Conservation (phyloP, 179 eudicot species). For the Beta lomatogona region DNA sequence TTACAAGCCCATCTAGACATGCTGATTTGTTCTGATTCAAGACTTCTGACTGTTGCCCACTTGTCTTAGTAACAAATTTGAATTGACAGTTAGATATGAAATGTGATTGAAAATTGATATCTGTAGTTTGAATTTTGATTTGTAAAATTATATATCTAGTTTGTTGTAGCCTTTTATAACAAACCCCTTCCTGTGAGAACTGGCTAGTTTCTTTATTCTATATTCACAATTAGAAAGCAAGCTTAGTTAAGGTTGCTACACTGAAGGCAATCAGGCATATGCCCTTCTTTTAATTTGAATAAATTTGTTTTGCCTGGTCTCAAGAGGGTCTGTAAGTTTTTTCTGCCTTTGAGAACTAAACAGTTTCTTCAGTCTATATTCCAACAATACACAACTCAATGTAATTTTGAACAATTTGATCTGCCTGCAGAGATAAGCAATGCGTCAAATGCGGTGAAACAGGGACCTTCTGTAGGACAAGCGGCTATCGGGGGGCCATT, state of each 20-base stretch:
- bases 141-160: background rate
- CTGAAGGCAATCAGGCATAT: background rate
- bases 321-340: background rate
- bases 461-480: slow-evolving; percentile 94
- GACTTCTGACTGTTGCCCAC: background rate
- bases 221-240: background rate
- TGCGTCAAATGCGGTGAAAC: slow-evolving; percentile 71
- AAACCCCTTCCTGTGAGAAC: too few relatives aligned
- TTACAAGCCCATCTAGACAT: background rate
- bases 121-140: background rate
- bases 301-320: background rate
- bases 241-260: background rate
- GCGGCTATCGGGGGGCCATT: slow-evolving; percentile 97
- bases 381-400: background rate
- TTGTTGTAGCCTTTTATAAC: background rate
- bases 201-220: too few relatives aligned
- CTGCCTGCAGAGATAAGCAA: slow-evolving; percentile 58
- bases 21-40: background rate
- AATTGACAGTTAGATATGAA: background rate
- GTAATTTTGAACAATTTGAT: slow-evolving; percentile 4
- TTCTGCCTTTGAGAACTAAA: background rate
- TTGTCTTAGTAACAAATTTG: background rate
- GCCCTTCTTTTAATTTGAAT: background rate
- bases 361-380: background rate
- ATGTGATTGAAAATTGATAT: background rate